Evolutionary conservation across 371 early-diverging fungal genomes (phyloP), one percentile per base, ranked within the genome.

Genomic region (Mitosporidium daphniae): DNA sequence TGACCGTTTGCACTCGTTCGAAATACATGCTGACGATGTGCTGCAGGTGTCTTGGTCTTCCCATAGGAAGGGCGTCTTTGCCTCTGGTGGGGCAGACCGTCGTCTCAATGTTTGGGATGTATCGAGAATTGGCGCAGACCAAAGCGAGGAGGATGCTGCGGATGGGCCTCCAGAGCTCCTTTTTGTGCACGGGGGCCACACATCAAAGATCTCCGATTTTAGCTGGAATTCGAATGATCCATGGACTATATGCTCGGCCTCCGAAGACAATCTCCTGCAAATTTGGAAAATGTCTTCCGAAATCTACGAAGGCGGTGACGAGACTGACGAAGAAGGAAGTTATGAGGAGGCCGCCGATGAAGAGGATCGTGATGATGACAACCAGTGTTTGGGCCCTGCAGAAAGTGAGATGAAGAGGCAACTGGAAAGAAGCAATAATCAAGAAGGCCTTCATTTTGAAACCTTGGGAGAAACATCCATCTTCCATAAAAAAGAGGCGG

Each of bases 161-260:
- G 91, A 95, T 45, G 91, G 89, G 3, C 86, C 86, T 29, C 82
- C 93, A 12, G 97, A 95, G 45, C 52, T 93, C 10, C 42, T 89
- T 63, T 95, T 93, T 54, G 57, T 93, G 22, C 94, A 95, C 39
- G 84, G 84, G 26, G 97, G 97, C 12, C 97, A 95, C 42, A 91
- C 91, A 11, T 68, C 65, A 50, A 61, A 61, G 37, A 72, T 95
- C 17, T 61, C 72, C 17, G 94, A 95, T 42, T 61, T 93, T 31
- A 55, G 61, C 22, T 95, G 93, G 91, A 91, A 86, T 54, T 66
- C 58, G 30, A 57, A 70, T 33, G 74, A 75, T 33, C 72, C 66
- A 16, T 91, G 80, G 78, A 69, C 73, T 8, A 55, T 93, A 33
- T 67, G 72, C 33, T 66, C 65, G 33, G 65, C 70, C 2, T 84